phyloP scores from a whole-genome alignment of 805 yeast species.

The Cyberlindnera petersonii region DNA sequence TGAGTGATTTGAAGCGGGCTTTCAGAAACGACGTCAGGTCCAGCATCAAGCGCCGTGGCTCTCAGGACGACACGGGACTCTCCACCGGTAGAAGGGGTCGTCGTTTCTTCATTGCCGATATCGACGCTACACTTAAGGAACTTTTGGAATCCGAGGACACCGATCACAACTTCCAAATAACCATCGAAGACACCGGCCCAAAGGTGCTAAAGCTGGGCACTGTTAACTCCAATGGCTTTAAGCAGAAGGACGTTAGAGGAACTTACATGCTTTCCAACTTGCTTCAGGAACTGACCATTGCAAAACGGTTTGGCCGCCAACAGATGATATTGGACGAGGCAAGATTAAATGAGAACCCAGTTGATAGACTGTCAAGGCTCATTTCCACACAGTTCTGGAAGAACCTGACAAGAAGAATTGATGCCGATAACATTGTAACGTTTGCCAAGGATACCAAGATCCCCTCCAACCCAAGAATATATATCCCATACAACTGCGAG shows the following conservation, averaged over 20 bases:
- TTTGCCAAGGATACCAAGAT: slow-evolving; percentile 82
- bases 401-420: slow-evolving; percentile 66
- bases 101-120: slow-evolving; percentile 65
- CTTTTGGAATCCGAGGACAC: slow-evolving; percentile 78
- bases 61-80: slow-evolving; percentile 46
- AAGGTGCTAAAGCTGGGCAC: slow-evolving; percentile 79
- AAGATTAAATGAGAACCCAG: slow-evolving; percentile 84
- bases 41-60: slow-evolving; percentile 44
- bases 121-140: slow-evolving; percentile 66
- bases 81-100: slow-evolving; percentile 34
- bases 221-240: slow-evolving; percentile 78
- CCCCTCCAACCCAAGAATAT: slow-evolving; percentile 67
- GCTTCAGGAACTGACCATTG: slow-evolving; percentile 84
- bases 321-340: slow-evolving; percentile 80
- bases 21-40: slow-evolving; percentile 23
- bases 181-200: slow-evolving; percentile 82
- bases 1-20: slow-evolving; percentile 16
- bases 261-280: slow-evolving; percentile 86
- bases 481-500: slow-evolving; percentile 62
- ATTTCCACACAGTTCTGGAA: slow-evolving; percentile 80
- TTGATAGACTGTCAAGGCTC: slow-evolving; percentile 65
- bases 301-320: slow-evolving; percentile 73
- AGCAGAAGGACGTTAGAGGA: slow-evolving; percentile 71
- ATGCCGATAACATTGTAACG: slow-evolving; percentile 53
- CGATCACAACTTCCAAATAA: slow-evolving; percentile 77